A percentile compares a stretch with the other conserved stretches of the same genome.
Conservation (phyloP, 495 filamentous ascomycete genomes). For the Xylaria acuta region DNA sequence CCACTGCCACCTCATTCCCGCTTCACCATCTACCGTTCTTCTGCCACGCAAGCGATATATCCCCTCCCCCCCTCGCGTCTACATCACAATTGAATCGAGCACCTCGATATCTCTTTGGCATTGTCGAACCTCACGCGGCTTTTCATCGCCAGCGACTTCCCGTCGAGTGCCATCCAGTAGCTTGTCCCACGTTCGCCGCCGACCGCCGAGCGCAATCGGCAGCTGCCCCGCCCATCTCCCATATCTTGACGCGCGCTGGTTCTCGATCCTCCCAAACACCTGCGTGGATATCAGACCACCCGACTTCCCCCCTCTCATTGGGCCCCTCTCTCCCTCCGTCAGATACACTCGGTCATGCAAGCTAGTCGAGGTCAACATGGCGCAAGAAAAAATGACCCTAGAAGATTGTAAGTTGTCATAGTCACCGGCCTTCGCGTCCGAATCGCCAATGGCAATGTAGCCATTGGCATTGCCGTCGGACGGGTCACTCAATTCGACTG, state of each 20-base stretch:
- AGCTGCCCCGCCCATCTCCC: constrained; percentile 16
- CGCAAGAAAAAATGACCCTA: constrained; percentile 80
- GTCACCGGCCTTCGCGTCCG: constrained; percentile 13
- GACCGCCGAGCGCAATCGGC: constrained; percentile 31
- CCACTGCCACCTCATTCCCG: constrained; percentile 22
- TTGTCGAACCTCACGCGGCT: neutral
- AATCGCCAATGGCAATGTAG: neutral
- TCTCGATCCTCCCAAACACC: constrained; percentile 21
- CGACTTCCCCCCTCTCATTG: neutral
- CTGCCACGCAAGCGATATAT: constrained; percentile 20
- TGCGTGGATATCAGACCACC: constrained; percentile 21
- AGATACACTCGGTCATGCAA: constrained; percentile 53
- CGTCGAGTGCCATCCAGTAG: neutral
- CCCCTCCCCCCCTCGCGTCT: neutral
- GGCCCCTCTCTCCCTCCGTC: neutral
- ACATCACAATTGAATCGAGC: constrained; percentile 16
- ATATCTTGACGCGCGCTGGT: constrained; percentile 15
- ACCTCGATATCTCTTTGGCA: neutral
- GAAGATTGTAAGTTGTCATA: constrained; percentile 75
- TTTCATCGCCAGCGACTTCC: neutral
- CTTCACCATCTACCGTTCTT: neutral
- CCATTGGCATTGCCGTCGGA: neutral
- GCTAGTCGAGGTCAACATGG: constrained; percentile 63
- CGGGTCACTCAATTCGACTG: neutral
- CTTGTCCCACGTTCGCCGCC: constrained; percentile 14